Evolutionary conservation across 106 monocot species (phyloP).

Genomic region (Iris macrosiphon): DNA sequence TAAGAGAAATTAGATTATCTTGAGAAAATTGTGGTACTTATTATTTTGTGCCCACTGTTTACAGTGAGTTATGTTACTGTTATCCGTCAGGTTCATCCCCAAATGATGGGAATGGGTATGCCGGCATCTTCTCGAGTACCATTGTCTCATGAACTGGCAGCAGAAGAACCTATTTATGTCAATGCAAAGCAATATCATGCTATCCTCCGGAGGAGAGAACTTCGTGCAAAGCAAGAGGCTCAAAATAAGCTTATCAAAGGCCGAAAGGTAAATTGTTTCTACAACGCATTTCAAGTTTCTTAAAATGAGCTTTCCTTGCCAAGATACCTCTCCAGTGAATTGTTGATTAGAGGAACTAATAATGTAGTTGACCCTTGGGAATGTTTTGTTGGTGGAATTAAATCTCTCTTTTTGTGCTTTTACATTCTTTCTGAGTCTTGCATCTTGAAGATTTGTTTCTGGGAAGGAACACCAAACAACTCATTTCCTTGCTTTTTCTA

Average conservation of each 20-base stretch:
- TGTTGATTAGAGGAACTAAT: background rate
- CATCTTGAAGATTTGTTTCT: no score
- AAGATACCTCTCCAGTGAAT: background rate
- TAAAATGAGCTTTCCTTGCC: background rate
- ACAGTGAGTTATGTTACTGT: background rate
- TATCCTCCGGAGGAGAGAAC: slow-evolving; percentile 68
- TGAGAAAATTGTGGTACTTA: background rate
- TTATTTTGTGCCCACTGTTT: background rate
- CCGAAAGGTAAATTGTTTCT: slow-evolving; percentile 44
- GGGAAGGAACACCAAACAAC: no score
- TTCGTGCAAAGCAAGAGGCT: slow-evolving; percentile 76
- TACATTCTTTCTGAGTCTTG: no score
- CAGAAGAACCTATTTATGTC: slow-evolving; percentile 79
- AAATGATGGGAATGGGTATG: slow-evolving; percentile 26
- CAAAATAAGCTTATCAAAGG: slow-evolving; percentile 55
- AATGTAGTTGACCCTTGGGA: no score
- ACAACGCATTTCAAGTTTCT: background rate
- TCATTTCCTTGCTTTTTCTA: no score
- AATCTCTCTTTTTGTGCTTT: no score
- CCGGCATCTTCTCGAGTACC: slow-evolving; percentile 34
- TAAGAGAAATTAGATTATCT: background rate
- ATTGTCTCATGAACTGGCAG: slow-evolving; percentile 38
- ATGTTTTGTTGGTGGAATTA: no score
- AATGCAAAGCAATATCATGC: slow-evolving; percentile 82
- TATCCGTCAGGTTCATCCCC: slow-evolving; percentile 40